Conservation (phyloP, 2,329 filamentous ascomycete species). For the Penicillium sp. region DNA sequence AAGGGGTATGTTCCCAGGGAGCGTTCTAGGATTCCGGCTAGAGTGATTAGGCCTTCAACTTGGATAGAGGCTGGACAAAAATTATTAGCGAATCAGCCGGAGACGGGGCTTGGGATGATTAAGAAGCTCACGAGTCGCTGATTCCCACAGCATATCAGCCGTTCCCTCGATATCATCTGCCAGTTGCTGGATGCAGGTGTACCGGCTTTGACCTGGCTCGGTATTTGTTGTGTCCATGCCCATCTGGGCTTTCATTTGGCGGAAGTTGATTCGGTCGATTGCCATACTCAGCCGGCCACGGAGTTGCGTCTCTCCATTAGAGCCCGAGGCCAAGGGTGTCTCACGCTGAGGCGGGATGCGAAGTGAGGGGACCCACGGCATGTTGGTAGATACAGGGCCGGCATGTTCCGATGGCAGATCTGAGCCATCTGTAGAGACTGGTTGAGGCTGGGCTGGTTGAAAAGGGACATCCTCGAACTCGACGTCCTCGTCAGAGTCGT, state of each 20-base stretch:
- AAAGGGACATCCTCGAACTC: constrained; percentile 30
- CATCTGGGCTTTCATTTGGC: constrained; percentile 46
- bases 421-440: not conserved
- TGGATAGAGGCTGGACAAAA: constrained; percentile 68
- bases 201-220: constrained; percentile 51
- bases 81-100: not conserved
- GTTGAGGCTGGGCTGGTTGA: not conserved
- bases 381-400: not conserved
- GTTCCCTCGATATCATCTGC: constrained; percentile 74
- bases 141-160: constrained; percentile 82
- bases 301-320: constrained; percentile 57
- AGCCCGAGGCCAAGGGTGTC: constrained; percentile 59
- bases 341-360: constrained; percentile 56
- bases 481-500: constrained; percentile 23
- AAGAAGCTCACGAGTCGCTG: constrained; percentile 74
- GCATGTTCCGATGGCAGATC: not conserved
- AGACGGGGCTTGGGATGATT: not conserved
- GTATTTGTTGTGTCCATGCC: constrained; percentile 33
- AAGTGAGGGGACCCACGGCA: constrained; percentile 33
- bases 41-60: constrained; percentile 77
- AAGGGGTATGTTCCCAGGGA: constrained; percentile 75
- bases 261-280: constrained; percentile 26
- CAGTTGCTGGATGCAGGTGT: constrained; percentile 68
- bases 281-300: constrained; percentile 22
- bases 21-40: constrained; percentile 72